Base-by-base conservation (phyloP, 305 asterid species). In the Stenogyne calaminthoides region DNA sequence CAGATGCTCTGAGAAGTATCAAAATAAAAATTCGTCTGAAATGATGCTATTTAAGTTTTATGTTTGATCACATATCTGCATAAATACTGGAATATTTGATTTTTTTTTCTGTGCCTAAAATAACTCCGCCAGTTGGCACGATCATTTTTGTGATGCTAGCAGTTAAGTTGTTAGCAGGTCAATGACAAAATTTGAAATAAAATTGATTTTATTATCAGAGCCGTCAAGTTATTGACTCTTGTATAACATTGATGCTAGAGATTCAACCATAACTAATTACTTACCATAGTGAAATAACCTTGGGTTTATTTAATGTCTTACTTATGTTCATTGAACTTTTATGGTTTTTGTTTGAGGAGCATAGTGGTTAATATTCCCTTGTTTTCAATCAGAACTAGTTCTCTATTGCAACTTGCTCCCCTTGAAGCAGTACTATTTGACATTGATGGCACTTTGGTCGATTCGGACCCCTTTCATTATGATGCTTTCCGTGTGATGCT, bases 401-500 rank as follows among this genome's bases (percentile, higher is more conserved):
- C 97, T 64, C 88, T 93, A 62, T 70, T 80, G 71, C 77, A 83
- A 64, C 84, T 84, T 79, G 97, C 95, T 75, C 97, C 99, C 60
- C 85, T 94, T 71, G 87, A 94, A 82, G 99, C 99, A 29, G 92
- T 91, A 15, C 80, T 94, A 19, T 94, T 94, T 76, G 99, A 94
- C 34, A 77, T 94, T 22, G 99, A 94, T 78, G 99, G 99, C 71
- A 94, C 99, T 51, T 80, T 94, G 71, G 87, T 96, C 37, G 99
- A 94, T 80, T 73, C 99, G 2, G 99, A 94, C 78, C 99, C 99
- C 74, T 83, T 94, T 81, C 99, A 94, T 71, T 72, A 62, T 46
- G 9, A 72, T 54, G 97, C 97, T 65, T 92, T 90, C 77, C 87
- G 86, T 5, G 95, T 75, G 84, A 76, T 91, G 97, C 97, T 93